Base-by-base conservation (phyloP, 139 green algal species). In the Chlorella sp. region DNA sequence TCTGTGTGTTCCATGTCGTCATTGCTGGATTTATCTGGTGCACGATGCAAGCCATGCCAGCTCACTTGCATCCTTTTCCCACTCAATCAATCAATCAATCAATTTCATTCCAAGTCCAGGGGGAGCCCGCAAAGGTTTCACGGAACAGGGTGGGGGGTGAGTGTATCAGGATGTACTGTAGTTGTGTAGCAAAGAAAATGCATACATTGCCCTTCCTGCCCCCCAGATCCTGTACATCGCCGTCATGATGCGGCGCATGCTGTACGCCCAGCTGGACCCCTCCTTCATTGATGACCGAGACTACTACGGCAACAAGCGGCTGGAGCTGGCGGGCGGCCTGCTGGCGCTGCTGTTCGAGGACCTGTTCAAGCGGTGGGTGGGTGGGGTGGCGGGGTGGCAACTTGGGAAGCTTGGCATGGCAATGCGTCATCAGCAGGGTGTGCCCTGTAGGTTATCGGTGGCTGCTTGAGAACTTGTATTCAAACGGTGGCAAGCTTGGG, bases 381-480 rank as follows among this genome's bases (percentile, higher is more conserved):
- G 85, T 3, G 82, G 28, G 85, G 24, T 0, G 1, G 34, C 84
- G 53, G 86, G 57, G 34, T 5, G 60, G 76, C 48, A 42, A 53
- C n/a, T 7, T 73, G 76, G 9, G 40, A 37, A 82, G 34, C 9
- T 57, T 57, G 48, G 7, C 7, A 57, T 57, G 48, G 48, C 9
- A 57, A 9, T 5, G 7, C 48, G 9, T 57, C 7, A 9, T 57
- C 48, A 57, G 48, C 73, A 19, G 32, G 15, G 21, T 80, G n/a
- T 80, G 32, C 16, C 21, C 73, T 34, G 15, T 68, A 18, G 14
- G 60, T 18, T 68, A 18, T 18, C 60, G 15, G 60, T 18, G 60
- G 92, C 95, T 99, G 86, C 99, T 99, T 94, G 98, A 99, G 95
- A 98, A 99, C 93, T 93, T 99, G 85, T 99, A n/a, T n/a, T 99